Evolutionary conservation across 108 stramenopile genomes (phyloP), one percentile per base, ranked within the genome.

Genomic region (Schizochytrium sp.): DNA sequence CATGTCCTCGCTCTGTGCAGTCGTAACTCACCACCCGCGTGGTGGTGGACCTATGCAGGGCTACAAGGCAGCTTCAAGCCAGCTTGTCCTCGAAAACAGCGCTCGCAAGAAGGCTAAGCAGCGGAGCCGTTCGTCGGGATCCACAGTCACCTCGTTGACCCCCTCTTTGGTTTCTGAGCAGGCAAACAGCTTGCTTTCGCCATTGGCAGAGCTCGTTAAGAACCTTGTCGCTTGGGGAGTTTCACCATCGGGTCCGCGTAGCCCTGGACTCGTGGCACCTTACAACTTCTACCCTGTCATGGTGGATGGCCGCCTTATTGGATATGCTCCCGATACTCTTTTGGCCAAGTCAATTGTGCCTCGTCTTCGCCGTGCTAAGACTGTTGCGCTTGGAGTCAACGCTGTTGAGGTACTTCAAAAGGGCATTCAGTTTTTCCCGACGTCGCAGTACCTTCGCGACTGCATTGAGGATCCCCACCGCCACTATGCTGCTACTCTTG

Each of bases 1-100:
- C 90, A 72, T 99, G 72, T 93, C 98, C 12, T 88, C 97, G 45
- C 94, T 95, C 88, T 95, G 95, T 83, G 72, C 90, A 42, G 94
- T 94, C 12, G 91, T 91, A 38, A 72, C 88, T 38, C 57, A 89
- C 50, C 61, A 83, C 10, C 76, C 76, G 83, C 50, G 59, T 44
- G 87, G 60, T 46, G 87, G 88, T 15, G 57, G 15, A 44, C 19
- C 61, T 12, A 88, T 59, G 5, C 64, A 88, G 61, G 60, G 87
- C 61, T 83, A 38, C 55, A 69, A 69, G 64, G 64, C 64, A 5
- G 50, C 1, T 17, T 47, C 88, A 44, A 46, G 61, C 47, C 47
- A 40, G 5, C 49, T 46, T 38, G 72, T 19, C 28, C 17, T 38
- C 44, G 8, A 15, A 17, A 89, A 44, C 87, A 91, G 76, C 76